These are phyloP conservation scores for Fusarium cicatricum DNA, from an alignment of 2,329 filamentous ascomycete genomes.

Conservation along the genomic window DNA sequence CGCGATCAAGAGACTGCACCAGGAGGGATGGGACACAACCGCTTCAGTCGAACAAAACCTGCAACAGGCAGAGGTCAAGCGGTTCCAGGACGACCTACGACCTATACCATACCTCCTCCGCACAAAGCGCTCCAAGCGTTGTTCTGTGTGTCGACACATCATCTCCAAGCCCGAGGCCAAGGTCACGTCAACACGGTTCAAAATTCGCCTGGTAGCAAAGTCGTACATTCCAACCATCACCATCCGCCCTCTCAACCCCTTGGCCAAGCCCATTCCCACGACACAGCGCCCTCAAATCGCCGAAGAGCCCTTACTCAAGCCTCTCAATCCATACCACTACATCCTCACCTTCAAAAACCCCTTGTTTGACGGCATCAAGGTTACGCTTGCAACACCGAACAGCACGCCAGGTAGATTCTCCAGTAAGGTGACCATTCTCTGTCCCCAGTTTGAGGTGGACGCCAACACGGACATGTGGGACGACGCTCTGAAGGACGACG, in stretches of 20 bases:
- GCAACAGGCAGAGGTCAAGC: slow-evolving; percentile 61
- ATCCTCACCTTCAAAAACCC: slow-evolving; percentile 93
- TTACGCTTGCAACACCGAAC: slow-evolving; percentile 86
- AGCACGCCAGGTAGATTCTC: slow-evolving; percentile 79
- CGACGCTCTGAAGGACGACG: slow-evolving; percentile 76
- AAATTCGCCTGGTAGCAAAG: slow-evolving; percentile 88
- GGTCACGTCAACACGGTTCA: slow-evolving; percentile 86
- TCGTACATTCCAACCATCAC: slow-evolving; percentile 87
- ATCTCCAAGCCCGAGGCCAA: slow-evolving; percentile 94
- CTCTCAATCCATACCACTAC: slow-evolving; percentile 75
- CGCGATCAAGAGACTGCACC: slow-evolving; percentile 67
- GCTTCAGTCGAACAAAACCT: slow-evolving; percentile 58
- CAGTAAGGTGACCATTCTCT: slow-evolving; percentile 88
- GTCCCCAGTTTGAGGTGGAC: slow-evolving; percentile 92
- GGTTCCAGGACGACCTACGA: slow-evolving; percentile 77
- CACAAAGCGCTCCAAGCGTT: slow-evolving; percentile 94
- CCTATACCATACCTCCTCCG: slow-evolving; percentile 84
- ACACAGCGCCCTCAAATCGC: slow-evolving; percentile 44
- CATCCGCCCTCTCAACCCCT: slow-evolving; percentile 68
- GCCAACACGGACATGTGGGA: slow-evolving; percentile 91
- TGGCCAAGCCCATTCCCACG: slow-evolving; percentile 46
- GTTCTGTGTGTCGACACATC: slow-evolving; percentile 91
- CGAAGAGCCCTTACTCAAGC: slow-evolving; percentile 55
- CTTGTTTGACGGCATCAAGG: slow-evolving; percentile 87
- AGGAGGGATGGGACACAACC: slow-evolving; percentile 71